A percentile compares a stretch with the other conserved stretches of the same genome.
These are phyloP conservation scores for Nannizzia gypsea DNA, from an alignment of 2,329 filamentous ascomycete species.

Conservation along the genomic window DNA sequence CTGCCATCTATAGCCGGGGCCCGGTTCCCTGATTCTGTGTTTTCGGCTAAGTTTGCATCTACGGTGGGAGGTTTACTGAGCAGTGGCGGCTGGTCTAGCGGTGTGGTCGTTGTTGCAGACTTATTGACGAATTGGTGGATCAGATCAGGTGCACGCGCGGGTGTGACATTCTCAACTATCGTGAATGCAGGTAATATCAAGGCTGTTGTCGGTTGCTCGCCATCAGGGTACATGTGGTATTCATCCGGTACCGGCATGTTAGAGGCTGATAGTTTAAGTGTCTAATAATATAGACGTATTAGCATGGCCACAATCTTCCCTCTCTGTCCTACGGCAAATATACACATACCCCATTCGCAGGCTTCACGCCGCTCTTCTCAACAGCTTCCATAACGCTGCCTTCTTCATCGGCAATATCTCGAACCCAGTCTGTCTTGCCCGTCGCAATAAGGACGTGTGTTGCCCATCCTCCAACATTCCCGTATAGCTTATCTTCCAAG, in stretches of 20 bases:
- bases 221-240: constrained; percentile 46
- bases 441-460: constrained; percentile 88
- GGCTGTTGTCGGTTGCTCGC: constrained; percentile 58
- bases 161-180: constrained; percentile 71
- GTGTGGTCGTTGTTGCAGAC: constrained; percentile 61
- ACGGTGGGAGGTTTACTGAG: background rate
- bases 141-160: constrained; percentile 58
- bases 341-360: constrained; percentile 32
- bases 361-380: constrained; percentile 32
- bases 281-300: constrained; percentile 36
- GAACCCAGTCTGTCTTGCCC: constrained; percentile 90
- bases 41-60: background rate
- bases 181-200: constrained; percentile 77
- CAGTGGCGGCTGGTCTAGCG: constrained; percentile 32
- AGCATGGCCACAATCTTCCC: too few species aligned
- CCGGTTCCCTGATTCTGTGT: background rate
- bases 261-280: constrained; percentile 80
- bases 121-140: constrained; percentile 57
- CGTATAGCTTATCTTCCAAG: constrained; percentile 66
- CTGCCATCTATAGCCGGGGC: background rate
- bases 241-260: constrained; percentile 70
- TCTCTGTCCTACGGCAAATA: background rate
- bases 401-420: constrained; percentile 78
- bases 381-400: constrained; percentile 74
- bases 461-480: constrained; percentile 72